Evolutionary conservation across 345 rosid species (phyloP).

Genomic region (Streptanthus diversifolius): DNA sequence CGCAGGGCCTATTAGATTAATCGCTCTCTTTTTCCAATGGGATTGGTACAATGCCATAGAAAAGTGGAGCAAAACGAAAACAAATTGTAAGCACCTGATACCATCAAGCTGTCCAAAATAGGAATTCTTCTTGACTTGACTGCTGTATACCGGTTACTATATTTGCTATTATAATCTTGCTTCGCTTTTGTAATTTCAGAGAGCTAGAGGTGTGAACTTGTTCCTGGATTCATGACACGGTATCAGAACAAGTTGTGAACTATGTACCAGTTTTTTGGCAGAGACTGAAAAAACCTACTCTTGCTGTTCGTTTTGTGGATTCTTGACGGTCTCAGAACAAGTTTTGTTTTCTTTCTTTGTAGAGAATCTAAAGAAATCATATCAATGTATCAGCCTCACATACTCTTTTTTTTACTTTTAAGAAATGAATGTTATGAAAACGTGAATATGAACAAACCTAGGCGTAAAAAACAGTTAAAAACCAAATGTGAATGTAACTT

Average conservation of each 20-base stretch:
- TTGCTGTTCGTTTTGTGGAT: neutral
- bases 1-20: slow-evolving; percentile 47
- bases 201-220: slow-evolving; percentile 4
- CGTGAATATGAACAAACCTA: neutral
- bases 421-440: neutral
- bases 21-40: slow-evolving; percentile 64
- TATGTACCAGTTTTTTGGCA: neutral
- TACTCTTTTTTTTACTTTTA: neutral
- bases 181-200: slow-evolving; percentile 10
- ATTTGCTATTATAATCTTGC: neutral
- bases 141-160: neutral
- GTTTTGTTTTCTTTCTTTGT: neutral
- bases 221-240: no score
- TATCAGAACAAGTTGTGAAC: no score
- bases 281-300: neutral
- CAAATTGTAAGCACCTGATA: slow-evolving; percentile 3
- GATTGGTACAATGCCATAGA: slow-evolving; percentile 67
- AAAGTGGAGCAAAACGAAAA: slow-evolving; percentile 31
- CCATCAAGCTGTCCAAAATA: neutral
- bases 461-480: neutral
- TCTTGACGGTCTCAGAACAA: neutral
- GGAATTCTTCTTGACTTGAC: neutral
- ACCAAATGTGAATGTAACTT: neutral
- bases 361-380: slow-evolving; percentile 2
- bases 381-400: neutral